Base-by-base conservation (phyloP, 164 flowering plant species). In the Magnolia officinalis region DNA sequence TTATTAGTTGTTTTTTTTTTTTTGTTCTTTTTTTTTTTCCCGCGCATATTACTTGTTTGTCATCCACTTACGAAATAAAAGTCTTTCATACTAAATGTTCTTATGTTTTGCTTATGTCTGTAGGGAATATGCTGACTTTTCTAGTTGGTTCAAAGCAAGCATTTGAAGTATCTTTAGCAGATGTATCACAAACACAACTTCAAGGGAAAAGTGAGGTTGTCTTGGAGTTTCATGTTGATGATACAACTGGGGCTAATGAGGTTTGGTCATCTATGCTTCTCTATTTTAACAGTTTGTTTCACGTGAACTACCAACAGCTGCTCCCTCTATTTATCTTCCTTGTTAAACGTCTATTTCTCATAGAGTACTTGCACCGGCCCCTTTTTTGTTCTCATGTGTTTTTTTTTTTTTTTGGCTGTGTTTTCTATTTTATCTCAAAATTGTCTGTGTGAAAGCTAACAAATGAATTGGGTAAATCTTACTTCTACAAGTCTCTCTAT, bases 181-280 rank as follows among this genome's bases (percentile, higher is more conserved):
- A 96, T 85, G 99, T 96, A 9, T 79, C 97, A 16, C 98, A 94
- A 63, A 89, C 98, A 73, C 96, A 93, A 75, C 86, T 94, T 80
- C 99, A 96, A 84, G 98, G 98, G 59, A 94, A 94, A 82, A 94
- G 91, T 87, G 99, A 96, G 78, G 98, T 96, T 65, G 80, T 86
- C 67, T 82, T 96, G 85, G 98, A 94, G 87, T 94, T 96, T 77
- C 99, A 96, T 84, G 91, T 93, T 63, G 98, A 96, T 87, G 99
- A 96, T 76, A 93, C 99, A 50, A 87, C 95, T 72, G 95, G 98
- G 58, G 98, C 98, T 55, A 96, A 92, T 86, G 99, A 96, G 98
- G 99, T 88, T 70, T 16, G 67, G 13, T 18, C 26, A 10, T 52
- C 14, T 67, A 23, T 23, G 23, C 24, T 21, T 52, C 14, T 14